Evolutionary conservation across 169 alveolate species (phyloP).

Genomic region (Babesia bigemina): DNA sequence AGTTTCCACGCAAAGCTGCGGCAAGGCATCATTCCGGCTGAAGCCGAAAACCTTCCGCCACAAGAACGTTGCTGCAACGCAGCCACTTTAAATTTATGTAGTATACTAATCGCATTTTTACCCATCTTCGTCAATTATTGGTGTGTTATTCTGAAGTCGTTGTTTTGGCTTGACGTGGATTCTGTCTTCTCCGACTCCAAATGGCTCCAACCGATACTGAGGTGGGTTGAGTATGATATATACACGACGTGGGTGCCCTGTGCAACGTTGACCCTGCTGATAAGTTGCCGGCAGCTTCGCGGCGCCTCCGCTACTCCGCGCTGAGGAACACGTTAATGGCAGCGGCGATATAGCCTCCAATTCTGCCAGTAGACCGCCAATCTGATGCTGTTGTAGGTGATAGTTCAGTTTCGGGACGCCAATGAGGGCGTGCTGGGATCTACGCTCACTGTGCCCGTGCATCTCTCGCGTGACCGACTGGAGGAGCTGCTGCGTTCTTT

Average conservation of each 20-base stretch:
- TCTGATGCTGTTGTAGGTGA: conserved; percentile 34
- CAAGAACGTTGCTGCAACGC: conserved; percentile 52
- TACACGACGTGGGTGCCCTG: too few species aligned
- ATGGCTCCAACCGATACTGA: conserved; percentile 30
- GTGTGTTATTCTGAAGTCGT: too few species aligned
- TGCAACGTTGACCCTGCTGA: too few species aligned
- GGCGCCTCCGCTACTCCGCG: too few species aligned
- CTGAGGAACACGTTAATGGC: too few species aligned
- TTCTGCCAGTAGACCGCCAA: too few species aligned
- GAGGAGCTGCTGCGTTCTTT: conserved; percentile 70
- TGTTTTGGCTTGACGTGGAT: background rate
- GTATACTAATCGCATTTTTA: background rate
- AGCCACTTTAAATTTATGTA: conserved; percentile 7
- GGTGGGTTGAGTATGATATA: background rate
- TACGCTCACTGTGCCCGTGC: conserved; percentile 66
- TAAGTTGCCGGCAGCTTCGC: too few species aligned
- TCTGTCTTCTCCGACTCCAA: background rate
- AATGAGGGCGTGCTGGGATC: conserved; percentile 57
- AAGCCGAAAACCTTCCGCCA: conserved; percentile 56
- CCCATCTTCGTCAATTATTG: background rate
- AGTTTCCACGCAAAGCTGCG: conserved; percentile 71
- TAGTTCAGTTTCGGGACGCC: conserved; percentile 63
- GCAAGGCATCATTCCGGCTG: conserved; percentile 68
- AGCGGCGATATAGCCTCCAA: too few species aligned
- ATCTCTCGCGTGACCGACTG: conserved; percentile 72